Percentiles rank a stretch among this genome's conserved stretches.
These are phyloP conservation scores for Boletus reticulatus DNA, from an alignment of 768 basidiomycete species.

Conservation along the genomic window DNA sequence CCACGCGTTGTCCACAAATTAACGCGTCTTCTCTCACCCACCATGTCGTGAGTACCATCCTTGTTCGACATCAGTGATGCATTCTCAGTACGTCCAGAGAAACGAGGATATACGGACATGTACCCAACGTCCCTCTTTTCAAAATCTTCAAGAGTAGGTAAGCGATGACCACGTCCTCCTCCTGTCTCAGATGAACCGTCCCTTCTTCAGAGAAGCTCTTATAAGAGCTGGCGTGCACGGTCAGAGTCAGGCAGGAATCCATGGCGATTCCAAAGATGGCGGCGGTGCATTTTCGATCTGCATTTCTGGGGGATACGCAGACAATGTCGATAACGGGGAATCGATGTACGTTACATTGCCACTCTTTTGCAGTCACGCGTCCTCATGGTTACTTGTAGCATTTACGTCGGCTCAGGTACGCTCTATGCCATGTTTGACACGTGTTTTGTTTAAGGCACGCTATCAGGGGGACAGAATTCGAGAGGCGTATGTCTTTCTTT, in stretches of 20 bases:
- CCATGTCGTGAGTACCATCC: conserved; percentile 17
- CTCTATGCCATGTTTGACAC: not conserved
- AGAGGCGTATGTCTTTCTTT: conserved; percentile 13
- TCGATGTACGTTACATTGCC: conserved; percentile 31
- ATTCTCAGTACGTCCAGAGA: conserved; percentile 4
- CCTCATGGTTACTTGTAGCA: conserved; percentile 22
- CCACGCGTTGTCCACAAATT: not conserved
- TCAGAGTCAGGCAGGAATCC: conserved; percentile 37
- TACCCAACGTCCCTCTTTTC: conserved; percentile 23
- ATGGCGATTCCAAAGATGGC: conserved; percentile 26
- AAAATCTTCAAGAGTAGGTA: conserved; percentile 23
- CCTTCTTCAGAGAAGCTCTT: conserved; percentile 19
- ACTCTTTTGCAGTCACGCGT: not conserved
- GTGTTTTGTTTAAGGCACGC: not conserved
- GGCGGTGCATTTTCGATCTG: conserved; percentile 42
- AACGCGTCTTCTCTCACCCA: conserved; percentile 8
- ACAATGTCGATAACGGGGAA: conserved; percentile 38
- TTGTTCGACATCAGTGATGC: too few species aligned
- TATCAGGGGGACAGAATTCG: conserved; percentile 24
- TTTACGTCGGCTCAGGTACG: conserved; percentile 33
- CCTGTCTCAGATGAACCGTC: not conserved
- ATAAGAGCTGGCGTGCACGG: conserved; percentile 34
- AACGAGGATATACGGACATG: conserved; percentile 27
- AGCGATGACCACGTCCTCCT: not conserved
- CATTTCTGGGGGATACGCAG: conserved; percentile 41